These are phyloP conservation scores for Pontederia crassipes DNA, from an alignment of 176 grass and related monocot genomes.

Conservation along the genomic window DNA sequence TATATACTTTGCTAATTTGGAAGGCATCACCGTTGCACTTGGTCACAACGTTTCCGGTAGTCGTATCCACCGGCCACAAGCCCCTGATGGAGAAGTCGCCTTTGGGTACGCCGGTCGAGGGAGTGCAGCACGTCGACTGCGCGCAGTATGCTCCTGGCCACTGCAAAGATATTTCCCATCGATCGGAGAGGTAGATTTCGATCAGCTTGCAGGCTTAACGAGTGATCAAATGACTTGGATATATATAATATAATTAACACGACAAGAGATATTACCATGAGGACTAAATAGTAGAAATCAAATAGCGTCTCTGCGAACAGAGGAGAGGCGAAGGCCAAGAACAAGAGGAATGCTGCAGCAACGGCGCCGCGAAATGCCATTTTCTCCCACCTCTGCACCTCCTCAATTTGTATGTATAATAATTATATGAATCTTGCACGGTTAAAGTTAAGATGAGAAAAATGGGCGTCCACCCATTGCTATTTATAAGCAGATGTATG, in stretches of 20 bases:
- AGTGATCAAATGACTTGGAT: no score
- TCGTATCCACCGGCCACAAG: slow-evolving; percentile 17
- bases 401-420: no score
- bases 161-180: slow-evolving; percentile 2
- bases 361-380: background rate
- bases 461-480: no score
- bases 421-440: no score
- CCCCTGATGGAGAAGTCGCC: slow-evolving; percentile 30
- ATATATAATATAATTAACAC: no score
- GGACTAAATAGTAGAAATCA: slow-evolving; percentile 36
- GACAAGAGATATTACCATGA: slow-evolving; percentile 18
- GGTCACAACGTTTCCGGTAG: slow-evolving; percentile 9
- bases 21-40: slow-evolving; percentile 16
- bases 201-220: no score
- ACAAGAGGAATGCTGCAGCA: background rate
- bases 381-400: background rate
- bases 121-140: slow-evolving; percentile 28
- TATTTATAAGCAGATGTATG: no score
- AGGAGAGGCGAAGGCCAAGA: background rate
- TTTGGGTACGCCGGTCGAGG: slow-evolving; percentile 24
- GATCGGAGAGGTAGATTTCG: no score
- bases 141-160: slow-evolving; percentile 42
- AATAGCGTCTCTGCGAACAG: slow-evolving; percentile 3
- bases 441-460: no score
- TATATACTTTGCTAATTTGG: slow-evolving; percentile 14